phyloP scores from a whole-genome alignment of 768 basidiomycete species.

The Kwoniella pini region DNA sequence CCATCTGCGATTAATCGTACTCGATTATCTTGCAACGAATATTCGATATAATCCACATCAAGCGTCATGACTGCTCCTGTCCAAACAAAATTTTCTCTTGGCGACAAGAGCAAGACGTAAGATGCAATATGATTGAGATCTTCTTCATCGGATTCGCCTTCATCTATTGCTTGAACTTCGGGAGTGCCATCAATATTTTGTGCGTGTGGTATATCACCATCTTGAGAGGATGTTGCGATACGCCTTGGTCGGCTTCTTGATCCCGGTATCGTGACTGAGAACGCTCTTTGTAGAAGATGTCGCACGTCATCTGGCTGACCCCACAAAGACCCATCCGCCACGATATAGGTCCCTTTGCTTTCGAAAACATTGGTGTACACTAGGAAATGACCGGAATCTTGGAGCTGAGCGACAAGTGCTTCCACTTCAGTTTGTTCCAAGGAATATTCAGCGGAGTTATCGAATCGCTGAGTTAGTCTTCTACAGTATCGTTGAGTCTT shows the following conservation, averaged over 20 bases:
- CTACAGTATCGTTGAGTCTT: constrained; percentile 81
- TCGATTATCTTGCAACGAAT: constrained; percentile 81
- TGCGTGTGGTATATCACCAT: constrained; percentile 40
- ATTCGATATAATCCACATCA: constrained; percentile 68
- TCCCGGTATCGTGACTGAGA: constrained; percentile 52
- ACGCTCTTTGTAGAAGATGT: constrained; percentile 79
- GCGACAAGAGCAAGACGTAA: constrained; percentile 84
- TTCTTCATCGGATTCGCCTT: constrained; percentile 36
- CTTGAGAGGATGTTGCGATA: neutral
- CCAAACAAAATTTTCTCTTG: constrained; percentile 85
- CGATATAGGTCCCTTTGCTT: constrained; percentile 86
- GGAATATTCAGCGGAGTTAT: constrained; percentile 58
- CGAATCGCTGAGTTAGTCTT: constrained; percentile 73
- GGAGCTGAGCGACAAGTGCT: constrained; percentile 63
- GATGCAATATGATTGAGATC: constrained; percentile 47
- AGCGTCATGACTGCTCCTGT: constrained; percentile 81
- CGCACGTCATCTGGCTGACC: constrained; percentile 75
- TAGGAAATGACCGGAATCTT: constrained; percentile 85
- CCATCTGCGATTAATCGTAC: constrained; percentile 91
- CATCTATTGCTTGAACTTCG: constrained; percentile 50
- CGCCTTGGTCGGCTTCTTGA: constrained; percentile 21
- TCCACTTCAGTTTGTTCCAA: constrained; percentile 46
- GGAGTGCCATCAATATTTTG: constrained; percentile 20
- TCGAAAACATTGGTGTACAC: constrained; percentile 87
- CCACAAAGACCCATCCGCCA: constrained; percentile 75